phyloP scores from a whole-genome alignment of 306 rosid genomes.

The Pyrus betulifolia region DNA sequence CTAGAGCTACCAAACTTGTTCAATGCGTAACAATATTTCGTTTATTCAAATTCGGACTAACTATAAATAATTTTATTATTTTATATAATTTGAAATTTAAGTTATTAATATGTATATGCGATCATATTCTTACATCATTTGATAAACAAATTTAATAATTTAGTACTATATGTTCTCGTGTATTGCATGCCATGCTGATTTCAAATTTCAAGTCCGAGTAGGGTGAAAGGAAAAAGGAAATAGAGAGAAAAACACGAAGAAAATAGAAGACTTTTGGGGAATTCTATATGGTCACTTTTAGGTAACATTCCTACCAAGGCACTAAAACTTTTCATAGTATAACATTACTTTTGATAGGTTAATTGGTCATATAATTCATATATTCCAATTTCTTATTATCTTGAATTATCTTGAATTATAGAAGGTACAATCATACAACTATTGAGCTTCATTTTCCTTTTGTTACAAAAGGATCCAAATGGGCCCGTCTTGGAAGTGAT shows the following conservation, averaged over 20 bases:
- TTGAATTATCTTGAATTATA: no score
- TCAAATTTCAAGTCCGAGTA: background rate
- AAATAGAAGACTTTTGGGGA: conserved; percentile 16
- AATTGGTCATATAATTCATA: no score
- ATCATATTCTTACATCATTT: background rate
- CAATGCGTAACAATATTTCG: no score
- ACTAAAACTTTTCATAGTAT: background rate
- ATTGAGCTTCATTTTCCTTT: no score
- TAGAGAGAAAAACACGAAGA: background rate
- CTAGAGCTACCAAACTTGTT: no score
- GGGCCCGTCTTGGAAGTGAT: no score
- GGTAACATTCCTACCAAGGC: conserved; percentile 39
- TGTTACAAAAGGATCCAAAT: no score
- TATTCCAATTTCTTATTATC: no score
- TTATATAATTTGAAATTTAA: background rate
- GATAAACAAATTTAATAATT: background rate
- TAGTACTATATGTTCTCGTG: background rate
- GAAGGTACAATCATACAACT: no score
- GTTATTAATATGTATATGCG: no score
- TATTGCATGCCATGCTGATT: background rate
- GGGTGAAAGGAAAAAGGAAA: background rate
- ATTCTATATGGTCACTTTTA: conserved; percentile 31
- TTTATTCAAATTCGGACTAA: no score
- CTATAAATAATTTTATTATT: no score
- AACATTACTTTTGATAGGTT: background rate